Percentiles rank a stretch among this genome's conserved stretches.
These are phyloP conservation scores for Boletus vermiculosoides DNA, from an alignment of 768 basidiomycete genomes.

Conservation along the genomic window DNA sequence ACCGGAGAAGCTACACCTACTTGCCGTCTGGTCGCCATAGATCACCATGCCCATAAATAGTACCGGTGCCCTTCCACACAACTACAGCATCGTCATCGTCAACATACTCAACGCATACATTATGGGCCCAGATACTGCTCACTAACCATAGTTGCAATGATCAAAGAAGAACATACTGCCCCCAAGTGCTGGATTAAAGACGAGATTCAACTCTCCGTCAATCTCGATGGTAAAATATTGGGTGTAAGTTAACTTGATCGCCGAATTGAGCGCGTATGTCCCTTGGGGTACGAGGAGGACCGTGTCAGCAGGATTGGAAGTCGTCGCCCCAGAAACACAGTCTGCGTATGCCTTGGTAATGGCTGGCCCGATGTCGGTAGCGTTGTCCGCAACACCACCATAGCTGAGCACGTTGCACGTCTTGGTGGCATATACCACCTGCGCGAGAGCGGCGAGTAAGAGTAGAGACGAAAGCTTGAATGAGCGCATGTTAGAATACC, in stretches of 20 bases:
- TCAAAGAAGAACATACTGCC: slow-evolving; percentile 7
- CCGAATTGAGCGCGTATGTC: slow-evolving; percentile 1
- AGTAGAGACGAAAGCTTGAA: background rate
- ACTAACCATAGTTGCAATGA: slow-evolving; percentile 2
- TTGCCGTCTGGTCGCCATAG: background rate
- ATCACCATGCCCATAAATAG: slow-evolving; percentile 9
- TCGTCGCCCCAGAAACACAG: background rate
- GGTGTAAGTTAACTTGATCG: background rate
- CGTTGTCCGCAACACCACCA: slow-evolving; percentile 8
- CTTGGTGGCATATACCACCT: background rate
- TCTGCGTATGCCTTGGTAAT: slow-evolving; percentile 2
- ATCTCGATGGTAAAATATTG: slow-evolving; percentile 1
- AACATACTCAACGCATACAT: background rate
- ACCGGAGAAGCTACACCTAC: background rate
- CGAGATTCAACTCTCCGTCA: slow-evolving; percentile 3
- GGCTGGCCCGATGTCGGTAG: slow-evolving; percentile 4
- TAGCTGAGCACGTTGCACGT: slow-evolving; percentile 11
- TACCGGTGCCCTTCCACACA: slow-evolving; percentile 5
- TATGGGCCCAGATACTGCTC: background rate
- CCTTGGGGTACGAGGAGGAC: slow-evolving; percentile 8
- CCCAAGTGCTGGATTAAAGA: background rate
- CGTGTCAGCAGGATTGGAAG: slow-evolving; percentile 1
- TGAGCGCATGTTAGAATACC: background rate
- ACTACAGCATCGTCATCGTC: background rate
- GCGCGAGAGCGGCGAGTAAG: background rate